Evolutionary conservation across 305 asterid species (phyloP).

Genomic region (Solanum aculeatissimum): DNA sequence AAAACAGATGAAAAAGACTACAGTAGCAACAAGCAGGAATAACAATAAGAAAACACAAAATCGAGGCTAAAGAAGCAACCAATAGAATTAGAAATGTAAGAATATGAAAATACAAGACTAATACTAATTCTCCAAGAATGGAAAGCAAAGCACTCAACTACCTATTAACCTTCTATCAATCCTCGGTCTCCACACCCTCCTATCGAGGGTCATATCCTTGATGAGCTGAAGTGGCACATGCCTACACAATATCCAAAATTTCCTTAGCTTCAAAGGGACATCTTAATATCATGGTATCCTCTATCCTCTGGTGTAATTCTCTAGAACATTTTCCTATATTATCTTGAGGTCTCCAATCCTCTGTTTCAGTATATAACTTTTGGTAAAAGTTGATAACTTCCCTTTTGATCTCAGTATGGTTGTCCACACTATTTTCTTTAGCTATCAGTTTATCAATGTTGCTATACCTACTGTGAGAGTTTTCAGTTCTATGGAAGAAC

Average conservation of each 20-base stretch:
- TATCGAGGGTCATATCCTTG: too few species aligned
- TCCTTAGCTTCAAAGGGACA: not conserved
- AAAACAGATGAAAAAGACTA: too few species aligned
- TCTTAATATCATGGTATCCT: not conserved
- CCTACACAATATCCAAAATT: not conserved
- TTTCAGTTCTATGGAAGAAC: not conserved
- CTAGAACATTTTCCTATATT: not conserved
- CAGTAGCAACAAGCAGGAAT: too few species aligned
- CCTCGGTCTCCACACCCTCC: too few species aligned
- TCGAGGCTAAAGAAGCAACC: too few species aligned
- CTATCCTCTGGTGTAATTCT: not conserved
- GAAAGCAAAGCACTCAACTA: too few species aligned
- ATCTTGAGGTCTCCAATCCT: not conserved
- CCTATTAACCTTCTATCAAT: too few species aligned
- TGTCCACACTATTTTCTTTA: not conserved
- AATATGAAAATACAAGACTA: too few species aligned
- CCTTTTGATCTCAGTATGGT: not conserved
- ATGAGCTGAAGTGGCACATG: not conserved
- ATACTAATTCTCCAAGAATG: too few species aligned
- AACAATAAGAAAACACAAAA: too few species aligned
- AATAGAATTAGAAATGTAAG: too few species aligned
- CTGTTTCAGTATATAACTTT: not conserved
- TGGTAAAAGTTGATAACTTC: not conserved
- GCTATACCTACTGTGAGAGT: not conserved
- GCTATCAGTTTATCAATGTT: not conserved